Percentiles rank a stretch among this genome's conserved stretches.
Conservation (phyloP, 345 rosid species). For the Garcia nutans region DNA sequence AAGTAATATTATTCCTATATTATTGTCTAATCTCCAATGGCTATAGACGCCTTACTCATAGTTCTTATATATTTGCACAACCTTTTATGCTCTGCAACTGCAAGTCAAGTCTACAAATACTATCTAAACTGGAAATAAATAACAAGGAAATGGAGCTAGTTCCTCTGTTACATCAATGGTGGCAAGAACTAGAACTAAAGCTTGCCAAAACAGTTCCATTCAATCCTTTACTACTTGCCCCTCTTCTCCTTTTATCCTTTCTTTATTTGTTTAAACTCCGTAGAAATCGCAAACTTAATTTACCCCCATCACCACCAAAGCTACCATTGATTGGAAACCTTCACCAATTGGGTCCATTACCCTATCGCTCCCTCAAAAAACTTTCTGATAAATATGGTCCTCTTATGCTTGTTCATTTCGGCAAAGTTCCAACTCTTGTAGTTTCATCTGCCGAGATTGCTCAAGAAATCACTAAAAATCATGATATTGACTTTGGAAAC, state of each 20-base stretch:
- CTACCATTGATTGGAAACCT: constrained; percentile 29
- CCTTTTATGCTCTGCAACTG: neutral
- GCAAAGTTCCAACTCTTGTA: constrained; percentile 20
- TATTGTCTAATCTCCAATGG: too few relatives aligned
- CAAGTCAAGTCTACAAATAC: neutral
- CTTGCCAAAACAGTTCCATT: neutral
- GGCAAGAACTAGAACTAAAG: neutral
- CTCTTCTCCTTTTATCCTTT: neutral
- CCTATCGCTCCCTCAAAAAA: constrained; percentile 13
- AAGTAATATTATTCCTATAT: too few relatives aligned
- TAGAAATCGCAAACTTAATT: constrained; percentile 3
- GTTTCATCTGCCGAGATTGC: constrained; percentile 27
- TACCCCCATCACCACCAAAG: constrained; percentile 28
- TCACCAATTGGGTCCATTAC: constrained; percentile 20
- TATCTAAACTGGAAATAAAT: too few relatives aligned
- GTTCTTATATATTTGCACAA: too few relatives aligned
- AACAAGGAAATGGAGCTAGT: neutral
- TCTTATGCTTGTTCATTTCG: constrained; percentile 17
- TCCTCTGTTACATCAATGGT: neutral
- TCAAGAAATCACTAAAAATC: constrained; percentile 18
- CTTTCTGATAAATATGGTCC: constrained; percentile 25
- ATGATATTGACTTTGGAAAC: constrained; percentile 19
- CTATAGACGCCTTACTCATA: too few relatives aligned
- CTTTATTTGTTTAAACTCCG: neutral
- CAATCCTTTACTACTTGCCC: neutral